These are phyloP conservation scores for Colletotrichum costaricense DNA, from an alignment of 2,329 filamentous ascomycete species.

Conservation along the genomic window DNA sequence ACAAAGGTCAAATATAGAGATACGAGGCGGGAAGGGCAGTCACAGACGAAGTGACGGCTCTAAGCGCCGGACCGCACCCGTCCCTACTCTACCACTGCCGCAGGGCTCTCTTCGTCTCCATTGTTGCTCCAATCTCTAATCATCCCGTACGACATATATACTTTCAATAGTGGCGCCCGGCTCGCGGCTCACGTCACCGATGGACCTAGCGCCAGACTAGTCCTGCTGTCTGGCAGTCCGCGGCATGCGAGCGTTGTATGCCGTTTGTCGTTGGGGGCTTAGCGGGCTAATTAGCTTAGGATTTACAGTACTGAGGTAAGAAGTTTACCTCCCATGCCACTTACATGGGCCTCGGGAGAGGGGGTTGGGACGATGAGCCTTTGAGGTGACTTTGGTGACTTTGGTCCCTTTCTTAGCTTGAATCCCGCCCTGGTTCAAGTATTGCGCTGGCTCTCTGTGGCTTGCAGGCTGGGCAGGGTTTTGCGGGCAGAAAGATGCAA, in stretches of 20 bases:
- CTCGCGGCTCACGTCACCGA: not conserved
- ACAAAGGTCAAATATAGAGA: not conserved
- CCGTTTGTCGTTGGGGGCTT: not conserved
- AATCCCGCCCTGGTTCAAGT: not conserved
- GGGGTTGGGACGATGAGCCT: no score
- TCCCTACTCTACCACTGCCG: not conserved
- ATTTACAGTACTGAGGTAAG: not conserved
- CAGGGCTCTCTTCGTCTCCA: not conserved
- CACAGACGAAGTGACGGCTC: not conserved
- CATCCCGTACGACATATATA: not conserved
- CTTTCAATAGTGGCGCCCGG: conserved; percentile 1
- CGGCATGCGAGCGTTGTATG: not conserved
- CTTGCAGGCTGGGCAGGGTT: not conserved
- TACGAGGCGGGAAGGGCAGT: not conserved
- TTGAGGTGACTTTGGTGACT: no score
- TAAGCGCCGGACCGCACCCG: not conserved
- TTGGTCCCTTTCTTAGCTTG: not conserved
- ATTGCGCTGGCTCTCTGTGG: not conserved
- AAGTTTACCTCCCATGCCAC: not conserved
- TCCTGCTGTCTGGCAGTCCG: not conserved
- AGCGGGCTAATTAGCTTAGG: not conserved
- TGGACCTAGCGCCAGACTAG: not conserved
- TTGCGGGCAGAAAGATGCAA: not conserved
- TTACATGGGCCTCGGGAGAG: no score
- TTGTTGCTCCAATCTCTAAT: not conserved